Conservation (phyloP, 148 eudicot genomes). For the Vaccinium myrtillus region DNA sequence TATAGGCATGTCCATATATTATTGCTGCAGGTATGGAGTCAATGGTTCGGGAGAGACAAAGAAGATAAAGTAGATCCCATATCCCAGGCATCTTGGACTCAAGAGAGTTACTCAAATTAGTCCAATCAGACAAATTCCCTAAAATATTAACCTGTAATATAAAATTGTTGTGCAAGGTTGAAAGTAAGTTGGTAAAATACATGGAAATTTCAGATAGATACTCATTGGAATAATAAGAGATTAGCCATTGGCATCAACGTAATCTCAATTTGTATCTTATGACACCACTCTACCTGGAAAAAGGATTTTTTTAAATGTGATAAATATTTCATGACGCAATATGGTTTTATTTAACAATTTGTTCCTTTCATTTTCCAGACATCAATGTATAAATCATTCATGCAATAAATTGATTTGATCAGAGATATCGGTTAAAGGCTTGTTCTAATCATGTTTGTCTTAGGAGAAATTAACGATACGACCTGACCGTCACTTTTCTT, state of each 20-base stretch:
- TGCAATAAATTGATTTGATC: neutral
- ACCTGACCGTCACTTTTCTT: neutral
- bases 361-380: neutral
- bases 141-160: neutral
- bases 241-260: neutral
- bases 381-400: neutral
- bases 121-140: neutral
- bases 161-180: neutral
- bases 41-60: neutral
- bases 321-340: neutral
- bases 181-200: neutral
- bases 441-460: neutral
- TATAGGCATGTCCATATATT: neutral
- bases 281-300: neutral
- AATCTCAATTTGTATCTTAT: neutral
- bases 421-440: neutral
- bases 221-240: neutral
- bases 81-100: conserved; percentile 11
- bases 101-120: neutral
- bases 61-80: neutral
- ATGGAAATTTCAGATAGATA: neutral
- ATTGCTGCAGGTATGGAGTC: neutral
- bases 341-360: neutral
- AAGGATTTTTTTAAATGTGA: neutral
- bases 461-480: neutral